Base-by-base conservation (phyloP, 805 yeast genomes). In the Yarrowia yakushimensis region DNA sequence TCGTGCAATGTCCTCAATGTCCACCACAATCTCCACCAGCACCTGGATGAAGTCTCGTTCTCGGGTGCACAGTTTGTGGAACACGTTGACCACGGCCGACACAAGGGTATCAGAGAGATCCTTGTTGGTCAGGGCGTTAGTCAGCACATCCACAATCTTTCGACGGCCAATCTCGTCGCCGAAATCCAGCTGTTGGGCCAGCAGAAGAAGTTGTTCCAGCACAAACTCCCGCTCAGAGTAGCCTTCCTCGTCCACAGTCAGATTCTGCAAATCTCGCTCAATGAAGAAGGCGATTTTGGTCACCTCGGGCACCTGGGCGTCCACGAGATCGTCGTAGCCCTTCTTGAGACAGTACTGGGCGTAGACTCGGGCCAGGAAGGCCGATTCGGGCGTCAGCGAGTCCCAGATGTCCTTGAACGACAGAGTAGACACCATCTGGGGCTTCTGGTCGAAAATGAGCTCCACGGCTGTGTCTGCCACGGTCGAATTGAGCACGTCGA, bases 111-210 rank as follows among this genome's bases (percentile, higher is more conserved):
- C 90, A 1, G 83, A 73, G 25, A 88, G 76, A 15, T 80, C 77
- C 60, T 83, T 86, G 42, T 81, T 79, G 1, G 85, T 79, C 63
- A 73, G 55, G 2, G 73, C 67, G n/a, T 65, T 63, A 18, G 90
- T 79, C 4, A 85, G 73, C 1, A 83, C 78, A 30, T 78, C 80
- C 39, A 88, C 74, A 83, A 90, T 84, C 46, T 84, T 84, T 71
- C 96, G 81, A 70, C 97, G 82, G 20, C 97, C 97, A 50, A 88
- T 82, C 72, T 92, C 97, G 76, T 94, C 97, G 68, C 90, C 86
- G 69, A 84, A 90, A 72, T 94, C 98, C 70, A 87, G 87, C 37
- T 82, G 82, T 28, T 81, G 81, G 0, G 92, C 86, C 27, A 90
- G 81, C 10, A 77, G 73, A 37, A 93, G 71, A 20, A 93, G 72